These are phyloP conservation scores for Sonneratia caseolaris DNA, from an alignment of 345 rosid genomes.

Conservation along the genomic window DNA sequence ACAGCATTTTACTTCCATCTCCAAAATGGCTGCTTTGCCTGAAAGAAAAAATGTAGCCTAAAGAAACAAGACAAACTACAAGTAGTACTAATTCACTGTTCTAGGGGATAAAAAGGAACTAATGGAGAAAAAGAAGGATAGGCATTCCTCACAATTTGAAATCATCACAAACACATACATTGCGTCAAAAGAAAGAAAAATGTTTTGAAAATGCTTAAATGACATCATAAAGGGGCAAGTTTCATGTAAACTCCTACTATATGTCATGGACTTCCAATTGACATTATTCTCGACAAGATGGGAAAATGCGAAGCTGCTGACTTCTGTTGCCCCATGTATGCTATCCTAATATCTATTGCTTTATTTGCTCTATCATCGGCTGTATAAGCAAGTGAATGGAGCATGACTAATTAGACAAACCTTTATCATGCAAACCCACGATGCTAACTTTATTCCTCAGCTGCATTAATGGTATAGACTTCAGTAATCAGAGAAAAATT, in stretches of 20 bases:
- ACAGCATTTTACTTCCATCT: slow-evolving; percentile 66
- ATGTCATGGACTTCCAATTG: not conserved
- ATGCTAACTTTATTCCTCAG: slow-evolving; percentile 45
- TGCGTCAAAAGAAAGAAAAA: not conserved
- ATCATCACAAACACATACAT: not conserved
- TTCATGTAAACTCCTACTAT: not conserved
- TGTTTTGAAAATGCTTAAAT: no score
- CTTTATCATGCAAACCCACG: slow-evolving; percentile 91
- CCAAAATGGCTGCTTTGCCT: slow-evolving; percentile 91
- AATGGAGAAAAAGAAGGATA: no score
- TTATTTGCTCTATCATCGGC: not conserved
- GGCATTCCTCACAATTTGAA: not conserved
- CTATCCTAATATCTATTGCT: not conserved
- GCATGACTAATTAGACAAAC: slow-evolving; percentile 20
- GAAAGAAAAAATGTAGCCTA: slow-evolving; percentile 6
- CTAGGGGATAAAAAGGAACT: not conserved
- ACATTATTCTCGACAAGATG: not conserved
- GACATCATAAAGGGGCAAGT: not conserved
- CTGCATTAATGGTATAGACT: slow-evolving; percentile 33
- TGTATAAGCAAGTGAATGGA: not conserved
- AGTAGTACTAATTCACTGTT: not conserved
- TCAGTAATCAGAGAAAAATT: not conserved
- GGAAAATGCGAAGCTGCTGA: not conserved
- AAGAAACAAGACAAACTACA: not conserved
- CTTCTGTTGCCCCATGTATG: not conserved